These are phyloP conservation scores for Botryotinia convoluta DNA, from an alignment of 2,329 filamentous ascomycete genomes.

Conservation along the genomic window DNA sequence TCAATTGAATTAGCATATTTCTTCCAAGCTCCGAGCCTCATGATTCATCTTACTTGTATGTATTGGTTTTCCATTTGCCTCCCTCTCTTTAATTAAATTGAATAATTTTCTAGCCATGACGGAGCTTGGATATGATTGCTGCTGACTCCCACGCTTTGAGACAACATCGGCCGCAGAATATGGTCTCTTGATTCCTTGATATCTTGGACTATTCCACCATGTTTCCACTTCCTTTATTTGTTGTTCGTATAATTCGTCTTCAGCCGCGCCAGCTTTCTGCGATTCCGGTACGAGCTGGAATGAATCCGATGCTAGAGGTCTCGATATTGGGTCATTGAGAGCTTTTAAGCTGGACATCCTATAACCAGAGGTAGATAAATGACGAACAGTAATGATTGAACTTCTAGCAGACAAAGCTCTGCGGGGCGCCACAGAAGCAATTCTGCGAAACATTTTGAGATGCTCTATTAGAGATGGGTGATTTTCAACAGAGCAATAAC, in stretches of 20 bases:
- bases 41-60: conserved; percentile 71
- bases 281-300: conserved; percentile 82
- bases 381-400: conserved; percentile 25
- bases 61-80: conserved; percentile 77
- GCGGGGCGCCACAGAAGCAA: conserved; percentile 31
- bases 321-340: conserved; percentile 34
- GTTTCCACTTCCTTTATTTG: conserved; percentile 81
- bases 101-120: conserved; percentile 95
- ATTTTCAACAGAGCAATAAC: neutral
- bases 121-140: conserved; percentile 87
- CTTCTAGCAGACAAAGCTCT: conserved; percentile 28
- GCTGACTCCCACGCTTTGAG: conserved; percentile 83
- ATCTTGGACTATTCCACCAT: conserved; percentile 88
- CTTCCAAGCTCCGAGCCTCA: neutral
- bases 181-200: conserved; percentile 83
- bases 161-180: conserved; percentile 91
- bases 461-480: neutral
- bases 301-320: conserved; percentile 56
- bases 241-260: conserved; percentile 80
- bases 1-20: conserved; percentile 26
- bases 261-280: conserved; percentile 73
- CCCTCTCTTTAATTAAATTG: conserved; percentile 76
- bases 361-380: conserved; percentile 28
- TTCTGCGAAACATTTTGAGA: conserved; percentile 36
- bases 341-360: conserved; percentile 33